These are phyloP conservation scores for Aphelidium insulamus DNA, from an alignment of 371 early-diverging fungal genomes.

Conservation along the genomic window DNA sequence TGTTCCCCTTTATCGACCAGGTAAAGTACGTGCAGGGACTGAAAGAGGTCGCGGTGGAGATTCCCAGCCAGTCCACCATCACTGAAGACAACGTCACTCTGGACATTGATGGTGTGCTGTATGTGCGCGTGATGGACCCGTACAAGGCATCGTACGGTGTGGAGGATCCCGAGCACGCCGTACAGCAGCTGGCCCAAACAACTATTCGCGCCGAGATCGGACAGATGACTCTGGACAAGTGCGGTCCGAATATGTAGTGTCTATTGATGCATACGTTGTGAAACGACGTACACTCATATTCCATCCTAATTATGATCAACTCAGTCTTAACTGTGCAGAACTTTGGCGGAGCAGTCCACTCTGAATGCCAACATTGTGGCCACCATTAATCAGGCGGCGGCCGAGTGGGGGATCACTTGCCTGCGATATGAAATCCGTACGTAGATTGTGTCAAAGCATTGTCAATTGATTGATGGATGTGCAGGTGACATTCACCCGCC, in stretches of 20 bases:
- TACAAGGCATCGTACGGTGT: slow-evolving; percentile 94
- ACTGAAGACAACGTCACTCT: slow-evolving; percentile 92
- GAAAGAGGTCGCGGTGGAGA: slow-evolving; percentile 87
- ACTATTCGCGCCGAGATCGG: slow-evolving; percentile 97
- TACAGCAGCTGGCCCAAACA: slow-evolving; percentile 90
- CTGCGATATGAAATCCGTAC: slow-evolving; percentile 70
- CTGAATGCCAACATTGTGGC: slow-evolving; percentile 82
- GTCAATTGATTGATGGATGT: too few relatives aligned
- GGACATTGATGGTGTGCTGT: slow-evolving; percentile 87
- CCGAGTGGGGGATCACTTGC: slow-evolving; percentile 89
- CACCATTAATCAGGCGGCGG: slow-evolving; percentile 80
- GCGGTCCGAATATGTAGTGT: too few relatives aligned
- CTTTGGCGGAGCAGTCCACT: slow-evolving; percentile 77
- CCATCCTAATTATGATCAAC: too few relatives aligned
- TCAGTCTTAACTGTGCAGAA: too few relatives aligned
- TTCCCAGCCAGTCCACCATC: slow-evolving; percentile 81
- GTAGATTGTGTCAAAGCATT: too few relatives aligned
- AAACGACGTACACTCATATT: too few relatives aligned
- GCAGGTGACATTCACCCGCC: slow-evolving; percentile 87
- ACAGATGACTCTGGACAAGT: slow-evolving; percentile 88
- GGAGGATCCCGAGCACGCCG: slow-evolving; percentile 80
- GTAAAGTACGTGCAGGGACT: slow-evolving; percentile 79
- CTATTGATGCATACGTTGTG: too few relatives aligned
- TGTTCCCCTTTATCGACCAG: slow-evolving; percentile 67
- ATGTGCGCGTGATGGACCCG: slow-evolving; percentile 78